Base-by-base conservation (phyloP, 164 flowering plant species). In the Hamamelis virginiana region DNA sequence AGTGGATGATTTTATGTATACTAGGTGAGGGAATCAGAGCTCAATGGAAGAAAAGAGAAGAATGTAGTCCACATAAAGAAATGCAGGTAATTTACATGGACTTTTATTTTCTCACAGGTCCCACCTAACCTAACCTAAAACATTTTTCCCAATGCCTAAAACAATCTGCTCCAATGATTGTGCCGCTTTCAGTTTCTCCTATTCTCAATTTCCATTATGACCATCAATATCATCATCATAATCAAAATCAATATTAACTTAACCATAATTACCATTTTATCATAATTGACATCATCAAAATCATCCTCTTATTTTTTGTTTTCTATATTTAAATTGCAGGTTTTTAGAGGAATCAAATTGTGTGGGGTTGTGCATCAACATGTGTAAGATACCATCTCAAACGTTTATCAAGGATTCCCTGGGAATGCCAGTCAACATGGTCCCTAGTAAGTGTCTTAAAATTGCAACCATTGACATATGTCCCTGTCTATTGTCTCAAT, bases 381-480 rank as follows among this genome's bases (percentile, higher is more conserved):
- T 93, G 13, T 96, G 98, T 68, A 96, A 90, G 77, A 75, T 87
- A 67, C 99, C 98, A 6, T 80, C 90, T 62, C 98, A 92, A 71
- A 69, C 66, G 52, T 93, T 91, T 74, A 86, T 96, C 65, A 90
- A 88, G 68, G 85, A 90, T 28, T 80, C 95, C 26, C 68, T 96
- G 0, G 97, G 99, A 72, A 84, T 90, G 82, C 91, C 99, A 26
- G 73, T 91, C 80, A 80, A 80, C 84, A 91, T 93, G 98, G 89
- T 90, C 9, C 99, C 98, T 5, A 87, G 98, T 96, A 91, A 78
- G 96, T 73, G 14, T 23, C 41, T 27, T 28, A 23, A 11, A 13
- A 59, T 28, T 33, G 25, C 14, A 25, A 25, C 38, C 18, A 4
- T 23, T 19, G 6, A 33, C 41, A 2, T 33, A 6, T 2, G 41